Base-by-base conservation (phyloP, 495 filamentous ascomycete genomes). In the Sordaria brevicollis region DNA sequence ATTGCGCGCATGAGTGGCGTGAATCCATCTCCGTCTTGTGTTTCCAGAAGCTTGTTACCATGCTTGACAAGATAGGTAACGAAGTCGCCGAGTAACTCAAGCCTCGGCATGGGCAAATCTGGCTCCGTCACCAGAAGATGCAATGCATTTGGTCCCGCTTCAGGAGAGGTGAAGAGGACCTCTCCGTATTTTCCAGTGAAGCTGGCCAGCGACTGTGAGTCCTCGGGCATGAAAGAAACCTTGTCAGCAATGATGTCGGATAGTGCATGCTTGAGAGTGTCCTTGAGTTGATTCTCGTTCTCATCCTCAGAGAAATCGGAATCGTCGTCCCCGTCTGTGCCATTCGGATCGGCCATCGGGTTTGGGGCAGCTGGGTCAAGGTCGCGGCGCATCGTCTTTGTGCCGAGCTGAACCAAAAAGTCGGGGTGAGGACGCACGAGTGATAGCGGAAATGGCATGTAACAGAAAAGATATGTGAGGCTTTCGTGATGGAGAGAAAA, bases 1-100 rank as follows among this genome's bases (percentile, higher is more conserved):
- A 77, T 72, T 21, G 75, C 72, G 3, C 69, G 68, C 37, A 72
- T 74, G 33, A 78, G 73, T 21, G 75, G 74, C 57, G 76, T 78
- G 9, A 71, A 69, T 17, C 69, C 71, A 3, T 75, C 66, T 19
- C 71, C 66, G 57, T 78, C 75, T 29, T 37, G 68, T 49, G 62
- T 66, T 15, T n/a, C 17, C 4, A 76, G 65, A 34, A 74, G 67
- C 39, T 73, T 39, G n/a, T 68, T 69, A 25, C 43, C 35, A 35
- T 71, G 73, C 65, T 68, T 65, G n/a, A 78, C 71, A 31, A 78
- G 70, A 25, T 65, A 62, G 21, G 39, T 69, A 34, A 78, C 71
- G 11, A 78, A 69, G 7, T 67, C 39, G 38, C 71, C 62, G 31
- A 71, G 69, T 65, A 70, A 68, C 11, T 66, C 68, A n/a, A 70